Conservation (phyloP, 2,329 filamentous ascomycete species). For the Talaromyces sp. region DNA sequence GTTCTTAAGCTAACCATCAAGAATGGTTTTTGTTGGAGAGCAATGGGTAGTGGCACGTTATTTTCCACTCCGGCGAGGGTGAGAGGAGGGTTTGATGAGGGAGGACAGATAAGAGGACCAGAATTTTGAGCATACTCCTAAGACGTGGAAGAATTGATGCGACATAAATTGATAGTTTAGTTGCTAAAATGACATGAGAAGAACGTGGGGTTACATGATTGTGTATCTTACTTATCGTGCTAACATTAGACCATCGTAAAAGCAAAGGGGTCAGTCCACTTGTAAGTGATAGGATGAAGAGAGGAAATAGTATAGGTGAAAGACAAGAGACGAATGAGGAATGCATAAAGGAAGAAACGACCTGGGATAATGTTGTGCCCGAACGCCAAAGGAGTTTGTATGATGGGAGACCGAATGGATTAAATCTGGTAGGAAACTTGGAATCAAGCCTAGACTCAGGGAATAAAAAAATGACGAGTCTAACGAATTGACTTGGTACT, state of each 20-base stretch:
- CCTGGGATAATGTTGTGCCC: constrained; percentile 12
- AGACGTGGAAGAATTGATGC: constrained; percentile 39
- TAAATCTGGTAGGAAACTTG: constrained; percentile 10
- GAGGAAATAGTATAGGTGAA: constrained; percentile 19
- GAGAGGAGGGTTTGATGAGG: too few species aligned
- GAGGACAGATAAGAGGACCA: neutral
- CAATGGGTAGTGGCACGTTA: neutral
- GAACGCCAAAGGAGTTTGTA: constrained; percentile 18
- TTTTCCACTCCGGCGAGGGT: neutral
- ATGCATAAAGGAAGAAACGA: constrained; percentile 3
- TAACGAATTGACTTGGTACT: neutral
- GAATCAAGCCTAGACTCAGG: neutral
- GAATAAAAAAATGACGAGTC: constrained; percentile 1
- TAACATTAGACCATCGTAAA: constrained; percentile 28
- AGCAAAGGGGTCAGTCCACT: constrained; percentile 21
- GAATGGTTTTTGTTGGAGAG: neutral
- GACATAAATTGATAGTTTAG: constrained; percentile 32
- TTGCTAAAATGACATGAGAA: constrained; percentile 19
- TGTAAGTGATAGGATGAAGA: constrained; percentile 18
- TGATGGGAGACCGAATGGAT: constrained; percentile 6
- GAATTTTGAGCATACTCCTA: neutral
- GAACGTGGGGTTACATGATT: constrained; percentile 43
- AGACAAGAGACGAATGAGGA: constrained; percentile 14
- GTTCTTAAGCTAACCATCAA: neutral
- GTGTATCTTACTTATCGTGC: constrained; percentile 49